Conservation (phyloP, 495 filamentous ascomycete genomes). For the Penicillium subrubescens region DNA sequence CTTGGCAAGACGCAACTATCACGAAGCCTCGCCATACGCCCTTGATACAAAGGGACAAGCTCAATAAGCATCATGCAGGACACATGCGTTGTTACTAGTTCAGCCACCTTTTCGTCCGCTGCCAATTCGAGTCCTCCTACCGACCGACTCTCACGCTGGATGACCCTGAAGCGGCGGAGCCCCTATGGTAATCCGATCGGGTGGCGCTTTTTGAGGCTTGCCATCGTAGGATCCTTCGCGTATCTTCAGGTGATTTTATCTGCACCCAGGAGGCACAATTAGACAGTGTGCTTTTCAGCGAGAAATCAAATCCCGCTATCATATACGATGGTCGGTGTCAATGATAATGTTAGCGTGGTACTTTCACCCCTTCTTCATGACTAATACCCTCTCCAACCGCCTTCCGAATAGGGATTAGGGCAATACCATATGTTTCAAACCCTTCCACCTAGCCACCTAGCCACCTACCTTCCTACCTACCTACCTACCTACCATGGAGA, state of each 20-base stretch:
- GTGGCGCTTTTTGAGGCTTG: neutral
- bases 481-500: too few relatives aligned
- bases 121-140: too few relatives aligned
- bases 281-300: neutral
- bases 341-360: too few relatives aligned
- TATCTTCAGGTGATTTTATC: neutral
- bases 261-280: neutral
- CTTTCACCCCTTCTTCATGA: too few relatives aligned
- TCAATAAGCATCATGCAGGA: neutral
- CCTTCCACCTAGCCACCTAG: too few relatives aligned
- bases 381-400: too few relatives aligned
- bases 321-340: too few relatives aligned
- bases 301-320: neutral
- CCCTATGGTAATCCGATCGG: constrained; percentile 10
- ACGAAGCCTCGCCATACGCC: neutral
- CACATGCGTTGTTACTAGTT: neutral
- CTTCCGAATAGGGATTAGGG: too few relatives aligned
- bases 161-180: neutral
- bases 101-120: too few relatives aligned
- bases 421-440: too few relatives aligned
- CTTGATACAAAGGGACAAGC: neutral
- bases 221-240: neutral
- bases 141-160: neutral
- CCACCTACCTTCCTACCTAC: too few relatives aligned
- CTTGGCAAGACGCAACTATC: neutral